Evolutionary conservation across 2,329 filamentous ascomycete genomes (phyloP), one percentile per base, ranked within the genome.

Genomic region (Chaetomium sp.): DNA sequence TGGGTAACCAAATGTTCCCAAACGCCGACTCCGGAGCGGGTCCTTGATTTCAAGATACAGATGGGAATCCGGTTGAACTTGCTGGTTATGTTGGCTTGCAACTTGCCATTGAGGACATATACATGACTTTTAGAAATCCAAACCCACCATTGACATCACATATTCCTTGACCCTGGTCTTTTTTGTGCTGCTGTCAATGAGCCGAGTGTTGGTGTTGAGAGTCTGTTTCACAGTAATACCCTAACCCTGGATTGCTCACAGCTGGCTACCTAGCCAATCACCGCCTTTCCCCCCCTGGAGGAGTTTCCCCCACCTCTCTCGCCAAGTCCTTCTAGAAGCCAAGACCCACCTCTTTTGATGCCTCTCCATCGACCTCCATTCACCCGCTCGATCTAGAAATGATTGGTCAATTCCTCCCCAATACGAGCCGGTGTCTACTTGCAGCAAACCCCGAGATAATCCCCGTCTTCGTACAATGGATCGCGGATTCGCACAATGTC

Each of bases 21-120:
- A 25, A 16, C 50, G 57, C 64, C 64, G 64, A 63, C 60, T 25
- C 64, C 64, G 64, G 64, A 66, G 64, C 64, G 64, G 64, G 64
- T 66, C 64, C 64, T 29, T 45, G 10, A 12, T 19, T 19, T 42
- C n/a, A 21, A 12, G 16, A 47, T 16, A 3, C 16, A 47, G 31
- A 19, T 7, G 16, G 38, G 16, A 25, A 56, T 29, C 3, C 13
- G 12, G 16, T 3, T 23, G 21, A 16, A 8, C 33, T 38, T 6
- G 27, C 21, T 16, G n/a, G 29, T 33, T 7, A 50, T 12, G 12
- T 19, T 5, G 4, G 29, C 19, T n/a, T 19, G 6, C 4, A 13
- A n/a, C 23, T n/a, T 13, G 8, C 4, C 3, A 42, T 21, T 38
- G 21, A 35, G 9, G 25, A 25, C 23, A 4, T 7, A 12, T 10